A percentile compares a stretch with the other conserved stretches of the same genome.
Evolutionary conservation across 371 early-diverging fungal species (phyloP).

Genomic region (Rhizopus stolonifer): DNA sequence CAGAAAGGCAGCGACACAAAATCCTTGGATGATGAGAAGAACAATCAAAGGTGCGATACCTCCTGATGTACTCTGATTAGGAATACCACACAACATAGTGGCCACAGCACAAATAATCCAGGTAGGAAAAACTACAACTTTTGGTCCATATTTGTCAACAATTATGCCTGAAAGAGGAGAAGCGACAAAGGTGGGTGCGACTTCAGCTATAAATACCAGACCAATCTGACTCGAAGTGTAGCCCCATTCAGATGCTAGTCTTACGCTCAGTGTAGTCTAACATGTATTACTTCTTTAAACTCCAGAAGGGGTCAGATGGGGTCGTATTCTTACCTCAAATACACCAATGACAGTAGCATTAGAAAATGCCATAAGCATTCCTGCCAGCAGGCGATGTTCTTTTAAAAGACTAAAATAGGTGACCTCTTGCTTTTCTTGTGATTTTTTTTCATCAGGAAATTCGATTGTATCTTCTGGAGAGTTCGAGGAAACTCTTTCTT

Average conservation of each 20-base stretch:
- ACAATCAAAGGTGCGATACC: constrained; percentile 40
- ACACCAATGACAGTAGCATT: constrained; percentile 21
- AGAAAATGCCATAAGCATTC: constrained; percentile 20
- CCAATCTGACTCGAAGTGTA: constrained; percentile 52
- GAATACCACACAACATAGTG: constrained; percentile 39
- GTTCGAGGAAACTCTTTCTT: too few relatives aligned
- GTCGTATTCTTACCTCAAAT: constrained; percentile 32
- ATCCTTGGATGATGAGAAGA: constrained; percentile 42
- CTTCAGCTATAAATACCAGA: constrained; percentile 51
- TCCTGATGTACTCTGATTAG: constrained; percentile 28
- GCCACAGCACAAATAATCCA: constrained; percentile 24
- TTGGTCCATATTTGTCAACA: constrained; percentile 48
- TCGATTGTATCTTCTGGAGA: too few relatives aligned
- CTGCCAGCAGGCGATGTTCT: constrained; percentile 21
- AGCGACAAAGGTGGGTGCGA: constrained; percentile 41
- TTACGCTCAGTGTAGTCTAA: constrained; percentile 47
- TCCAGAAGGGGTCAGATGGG: too few relatives aligned
- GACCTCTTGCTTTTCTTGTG: constrained; percentile 4
- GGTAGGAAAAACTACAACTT: constrained; percentile 30
- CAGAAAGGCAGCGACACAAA: constrained; percentile 37
- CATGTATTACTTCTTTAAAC: too few relatives aligned
- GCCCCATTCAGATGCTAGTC: constrained; percentile 39
- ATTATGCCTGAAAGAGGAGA: constrained; percentile 47
- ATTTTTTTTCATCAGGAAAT: neutral
- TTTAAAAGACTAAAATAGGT: constrained; percentile 17